Base-by-base conservation (phyloP, 2,329 filamentous ascomycete species). In the Aspergillus felis region DNA sequence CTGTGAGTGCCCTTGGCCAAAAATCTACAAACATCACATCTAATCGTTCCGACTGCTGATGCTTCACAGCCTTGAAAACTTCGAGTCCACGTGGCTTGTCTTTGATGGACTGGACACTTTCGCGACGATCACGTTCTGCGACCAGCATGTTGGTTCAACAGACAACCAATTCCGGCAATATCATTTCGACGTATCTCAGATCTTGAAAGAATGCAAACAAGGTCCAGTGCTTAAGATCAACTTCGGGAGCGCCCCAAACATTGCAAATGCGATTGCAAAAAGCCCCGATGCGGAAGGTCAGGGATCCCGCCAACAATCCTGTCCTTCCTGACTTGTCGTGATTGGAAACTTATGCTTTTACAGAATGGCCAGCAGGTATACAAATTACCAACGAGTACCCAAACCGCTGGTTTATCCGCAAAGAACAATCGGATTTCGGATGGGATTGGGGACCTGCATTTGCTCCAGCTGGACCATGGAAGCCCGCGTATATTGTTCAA, bases 361-460 rank as follows among this genome's bases (percentile, higher is more conserved):
- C 42, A 76, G 78, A 74, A 44, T 85, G 82, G 81, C 82, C 83
- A 0, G 64, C 61, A 55, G 73, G 71, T 8, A 76, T 84, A 3
- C 75, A 84, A 61, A 69, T 74, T 17, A 50, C 76, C 0, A 84
- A 78, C 56, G 82, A 85, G 59, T 84, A 83, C 51, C 67, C 74
- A 0, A 81, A 84, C 57, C 76, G 81, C 6, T 78, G 80, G 66
- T 85, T 82, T 59, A 81, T 86, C 38, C 78, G 84, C 29, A 86
- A 87, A 65, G 80, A 86, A 64, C 82, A 87, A 66, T 82, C 77
- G 7, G 84, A 87, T 66, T 87, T 87, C 67, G 85, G 85, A 1
- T 87, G 84, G 85, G 84, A 86, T 58, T 85, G 83, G 83, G 82
- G 82, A 9, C 83, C 82, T 9, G 82, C 81, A 0, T 85, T 87